Evolutionary conservation across 495 filamentous ascomycete species (phyloP).

Genomic region (Aspergillus haitiensis): DNA sequence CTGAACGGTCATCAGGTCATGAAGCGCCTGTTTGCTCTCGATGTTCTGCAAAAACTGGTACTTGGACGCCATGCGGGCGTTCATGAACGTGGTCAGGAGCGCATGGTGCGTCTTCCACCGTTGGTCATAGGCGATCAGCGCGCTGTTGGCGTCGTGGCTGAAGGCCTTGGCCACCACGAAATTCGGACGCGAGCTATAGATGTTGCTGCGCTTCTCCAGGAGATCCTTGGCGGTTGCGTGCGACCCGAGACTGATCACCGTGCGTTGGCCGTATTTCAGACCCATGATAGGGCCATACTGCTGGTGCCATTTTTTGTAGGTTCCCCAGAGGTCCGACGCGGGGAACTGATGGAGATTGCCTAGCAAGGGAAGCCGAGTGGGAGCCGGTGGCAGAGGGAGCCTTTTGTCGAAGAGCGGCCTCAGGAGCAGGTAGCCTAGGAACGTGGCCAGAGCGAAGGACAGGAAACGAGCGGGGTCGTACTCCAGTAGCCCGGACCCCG

Average conservation of each 20-base stretch:
- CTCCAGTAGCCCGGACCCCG: no score
- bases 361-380: not conserved
- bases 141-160: constrained; percentile 30
- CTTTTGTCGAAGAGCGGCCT: no score
- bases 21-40: constrained; percentile 30
- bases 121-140: constrained; percentile 44
- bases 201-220: constrained; percentile 19
- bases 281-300: constrained; percentile 29
- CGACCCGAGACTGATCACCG: constrained; percentile 25
- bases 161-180: constrained; percentile 17
- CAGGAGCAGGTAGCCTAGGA: no score
- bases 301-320: constrained; percentile 24
- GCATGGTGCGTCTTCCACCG: constrained; percentile 43
- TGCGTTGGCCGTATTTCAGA: constrained; percentile 7
- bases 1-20: constrained; percentile 16
- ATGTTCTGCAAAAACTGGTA: constrained; percentile 42
- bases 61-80: constrained; percentile 32
- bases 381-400: not conserved
- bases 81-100: constrained; percentile 25
- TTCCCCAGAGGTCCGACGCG: not conserved
- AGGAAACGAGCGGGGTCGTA: no score
- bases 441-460: no score
- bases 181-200: constrained; percentile 27
- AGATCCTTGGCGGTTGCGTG: constrained; percentile 23
- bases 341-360: not conserved